Evolutionary conservation across 305 asterid genomes (phyloP).

Genomic region (Solanum hybrid): DNA sequence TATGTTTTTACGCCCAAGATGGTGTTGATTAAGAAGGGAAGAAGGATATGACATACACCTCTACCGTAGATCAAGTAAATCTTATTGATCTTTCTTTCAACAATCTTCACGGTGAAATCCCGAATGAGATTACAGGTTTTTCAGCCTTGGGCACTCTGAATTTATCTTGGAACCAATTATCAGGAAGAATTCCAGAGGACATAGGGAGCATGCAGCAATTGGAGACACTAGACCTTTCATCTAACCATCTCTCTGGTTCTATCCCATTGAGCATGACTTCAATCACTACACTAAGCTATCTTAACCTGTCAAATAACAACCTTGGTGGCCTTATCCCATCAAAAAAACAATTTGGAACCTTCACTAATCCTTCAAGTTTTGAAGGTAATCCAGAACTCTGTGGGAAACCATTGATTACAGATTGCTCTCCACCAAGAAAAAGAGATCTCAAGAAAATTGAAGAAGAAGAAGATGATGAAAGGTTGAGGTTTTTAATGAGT

Average conservation of each 20-base stretch:
- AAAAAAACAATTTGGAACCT: slow-evolving; percentile 2
- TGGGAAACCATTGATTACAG: slow-evolving; percentile 2
- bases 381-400: slow-evolving; percentile 5
- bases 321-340: slow-evolving; percentile 9
- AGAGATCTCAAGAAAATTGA: not conserved
- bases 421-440: not conserved
- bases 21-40: not conserved
- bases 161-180: slow-evolving; percentile 4
- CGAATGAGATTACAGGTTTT: not conserved
- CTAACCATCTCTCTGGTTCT: not conserved
- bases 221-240: slow-evolving; percentile 12
- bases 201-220: slow-evolving; percentile 9
- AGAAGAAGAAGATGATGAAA: not conserved
- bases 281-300: slow-evolving; percentile 4
- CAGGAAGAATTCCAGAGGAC: slow-evolving; percentile 7
- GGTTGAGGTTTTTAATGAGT: not conserved
- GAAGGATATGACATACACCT: not conserved
- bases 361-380: slow-evolving; percentile 6
- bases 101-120: not conserved
- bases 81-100: slow-evolving; percentile 10
- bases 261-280: slow-evolving; percentile 7
- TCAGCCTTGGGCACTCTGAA: slow-evolving; percentile 4
- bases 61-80: not conserved
- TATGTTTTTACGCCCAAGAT: not conserved
- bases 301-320: slow-evolving; percentile 11